Conservation (phyloP, 176 grass and related monocot genomes). For the Dactylis glomerata region DNA sequence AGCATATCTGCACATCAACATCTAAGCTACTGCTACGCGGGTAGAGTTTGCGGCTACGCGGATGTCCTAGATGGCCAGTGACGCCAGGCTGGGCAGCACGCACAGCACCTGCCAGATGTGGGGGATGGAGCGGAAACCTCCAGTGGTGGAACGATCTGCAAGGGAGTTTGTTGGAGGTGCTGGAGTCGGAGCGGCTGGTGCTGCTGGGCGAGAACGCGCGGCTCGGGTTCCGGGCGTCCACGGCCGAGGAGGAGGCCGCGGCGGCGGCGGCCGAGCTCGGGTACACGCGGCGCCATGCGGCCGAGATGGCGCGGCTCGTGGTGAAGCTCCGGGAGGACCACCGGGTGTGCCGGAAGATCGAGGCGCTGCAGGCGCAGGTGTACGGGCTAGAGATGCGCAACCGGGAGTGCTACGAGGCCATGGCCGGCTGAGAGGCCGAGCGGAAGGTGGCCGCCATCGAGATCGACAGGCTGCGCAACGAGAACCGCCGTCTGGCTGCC, state of each 20-base stretch:
- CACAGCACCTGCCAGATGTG: too few relatives aligned
- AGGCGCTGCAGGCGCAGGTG: conserved; percentile 78
- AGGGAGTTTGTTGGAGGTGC: conserved; percentile 82
- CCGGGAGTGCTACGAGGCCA: conserved; percentile 69
- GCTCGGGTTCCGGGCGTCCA: too few relatives aligned
- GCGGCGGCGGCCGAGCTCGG: too few relatives aligned
- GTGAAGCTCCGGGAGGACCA: conserved; percentile 89
- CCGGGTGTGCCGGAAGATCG: conserved; percentile 60
- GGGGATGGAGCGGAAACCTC: too few relatives aligned
- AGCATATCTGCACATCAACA: too few relatives aligned
- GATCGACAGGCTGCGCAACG: conserved; percentile 49
- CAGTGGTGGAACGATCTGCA: conserved; percentile 92
- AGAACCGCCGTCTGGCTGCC: conserved; percentile 48
- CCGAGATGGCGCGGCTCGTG: conserved; percentile 59
- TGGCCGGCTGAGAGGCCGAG: conserved; percentile 50
- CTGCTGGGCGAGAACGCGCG: conserved; percentile 85
- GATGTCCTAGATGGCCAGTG: too few relatives aligned
- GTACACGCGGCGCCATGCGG: conserved; percentile 66
- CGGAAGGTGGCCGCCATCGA: conserved; percentile 26
- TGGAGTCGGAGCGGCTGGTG: conserved; percentile 86
- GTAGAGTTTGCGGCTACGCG: too few relatives aligned
- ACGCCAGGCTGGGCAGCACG: too few relatives aligned
- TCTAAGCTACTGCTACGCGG: too few relatives aligned
- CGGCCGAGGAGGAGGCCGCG: too few relatives aligned
- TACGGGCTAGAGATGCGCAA: conserved; percentile 74